Percentiles rank a stretch among this genome's conserved stretches.
Evolutionary conservation across 139 green algal species (phyloP).

Genomic region (Axilococcus clingmanii): DNA sequence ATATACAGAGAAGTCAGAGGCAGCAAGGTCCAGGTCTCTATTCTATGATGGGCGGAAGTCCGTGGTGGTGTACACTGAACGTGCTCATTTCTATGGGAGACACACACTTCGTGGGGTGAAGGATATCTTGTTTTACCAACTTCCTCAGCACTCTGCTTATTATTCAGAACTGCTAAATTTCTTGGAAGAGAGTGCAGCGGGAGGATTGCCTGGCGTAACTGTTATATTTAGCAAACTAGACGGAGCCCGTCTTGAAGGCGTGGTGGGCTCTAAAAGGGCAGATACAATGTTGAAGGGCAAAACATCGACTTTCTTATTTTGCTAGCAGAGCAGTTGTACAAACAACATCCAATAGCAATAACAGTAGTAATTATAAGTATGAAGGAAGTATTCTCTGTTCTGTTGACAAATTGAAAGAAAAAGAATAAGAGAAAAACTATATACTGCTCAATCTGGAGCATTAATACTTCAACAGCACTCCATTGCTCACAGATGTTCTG

Average conservation of each 20-base stretch:
- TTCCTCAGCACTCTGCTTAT: constrained; percentile 69
- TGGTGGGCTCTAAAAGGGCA: constrained; percentile 54
- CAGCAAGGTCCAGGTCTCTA: constrained; percentile 44
- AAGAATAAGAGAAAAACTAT: too few relatives aligned
- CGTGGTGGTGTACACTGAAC: constrained; percentile 90
- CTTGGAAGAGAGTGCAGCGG: constrained; percentile 16
- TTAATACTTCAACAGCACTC: too few relatives aligned
- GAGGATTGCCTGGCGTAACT: constrained; percentile 34
- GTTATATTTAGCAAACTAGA: constrained; percentile 48
- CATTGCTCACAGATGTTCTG: too few relatives aligned
- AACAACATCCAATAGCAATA: too few relatives aligned
- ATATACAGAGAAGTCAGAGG: constrained; percentile 67
- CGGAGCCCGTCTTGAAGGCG: constrained; percentile 52
- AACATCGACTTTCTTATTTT: constrained; percentile 65
- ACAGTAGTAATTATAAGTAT: too few relatives aligned
- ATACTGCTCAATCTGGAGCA: too few relatives aligned
- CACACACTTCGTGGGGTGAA: constrained; percentile 61
- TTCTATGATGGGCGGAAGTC: constrained; percentile 66
- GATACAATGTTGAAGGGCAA: constrained; percentile 53
- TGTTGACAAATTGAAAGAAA: too few relatives aligned
- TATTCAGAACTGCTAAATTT: constrained; percentile 77
- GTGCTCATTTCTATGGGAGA: constrained; percentile 91
- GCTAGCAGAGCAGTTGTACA: too few relatives aligned
- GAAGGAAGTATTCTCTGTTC: too few relatives aligned
- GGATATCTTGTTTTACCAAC: constrained; percentile 77